Conservation (phyloP, 345 rosid genomes). For the Lumnitzera littorea region DNA sequence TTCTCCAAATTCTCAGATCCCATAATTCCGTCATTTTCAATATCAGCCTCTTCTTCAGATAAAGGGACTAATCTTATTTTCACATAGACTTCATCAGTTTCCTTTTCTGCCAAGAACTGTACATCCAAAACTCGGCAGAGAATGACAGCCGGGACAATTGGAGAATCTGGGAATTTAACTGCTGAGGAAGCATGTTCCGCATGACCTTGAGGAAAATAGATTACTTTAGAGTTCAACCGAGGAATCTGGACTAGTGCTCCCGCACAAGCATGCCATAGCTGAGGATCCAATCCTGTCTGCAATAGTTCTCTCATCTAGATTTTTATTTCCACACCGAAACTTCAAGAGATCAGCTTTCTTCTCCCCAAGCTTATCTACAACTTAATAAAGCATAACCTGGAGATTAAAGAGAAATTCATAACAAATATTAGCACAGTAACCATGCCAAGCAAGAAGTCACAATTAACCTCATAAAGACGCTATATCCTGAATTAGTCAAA, state of each 20-base stretch:
- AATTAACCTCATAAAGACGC: too few species aligned
- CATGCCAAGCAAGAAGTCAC: too few species aligned
- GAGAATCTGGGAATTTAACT: slow-evolving; percentile 44
- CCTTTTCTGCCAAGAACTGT: slow-evolving; percentile 73
- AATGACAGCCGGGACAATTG: slow-evolving; percentile 46
- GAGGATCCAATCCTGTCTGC: slow-evolving; percentile 74
- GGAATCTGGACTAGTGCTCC: slow-evolving; percentile 95
- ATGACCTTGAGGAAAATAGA: slow-evolving; percentile 92
- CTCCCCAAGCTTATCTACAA: too few species aligned
- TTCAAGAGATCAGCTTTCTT: too few species aligned
- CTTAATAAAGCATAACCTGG: too few species aligned
- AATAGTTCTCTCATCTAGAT: slow-evolving; percentile 29
- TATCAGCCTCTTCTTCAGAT: slow-evolving; percentile 19
- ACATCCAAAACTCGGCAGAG: slow-evolving; percentile 60
- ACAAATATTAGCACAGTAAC: too few species aligned
- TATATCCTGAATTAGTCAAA: too few species aligned
- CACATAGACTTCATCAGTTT: slow-evolving; percentile 75
- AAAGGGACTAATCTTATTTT: slow-evolving; percentile 58
- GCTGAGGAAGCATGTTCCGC: slow-evolving; percentile 60
- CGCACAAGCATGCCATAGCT: slow-evolving; percentile 96
- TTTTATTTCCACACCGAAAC: too few species aligned
- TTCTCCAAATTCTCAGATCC: slow-evolving; percentile 40
- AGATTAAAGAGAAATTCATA: too few species aligned
- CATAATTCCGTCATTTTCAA: slow-evolving; percentile 24
- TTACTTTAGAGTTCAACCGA: slow-evolving; percentile 50